Percentiles rank a stretch among this genome's conserved stretches.
phyloP scores from a whole-genome alignment of 495 filamentous ascomycete genomes.

The Chaetomium fimeti region DNA sequence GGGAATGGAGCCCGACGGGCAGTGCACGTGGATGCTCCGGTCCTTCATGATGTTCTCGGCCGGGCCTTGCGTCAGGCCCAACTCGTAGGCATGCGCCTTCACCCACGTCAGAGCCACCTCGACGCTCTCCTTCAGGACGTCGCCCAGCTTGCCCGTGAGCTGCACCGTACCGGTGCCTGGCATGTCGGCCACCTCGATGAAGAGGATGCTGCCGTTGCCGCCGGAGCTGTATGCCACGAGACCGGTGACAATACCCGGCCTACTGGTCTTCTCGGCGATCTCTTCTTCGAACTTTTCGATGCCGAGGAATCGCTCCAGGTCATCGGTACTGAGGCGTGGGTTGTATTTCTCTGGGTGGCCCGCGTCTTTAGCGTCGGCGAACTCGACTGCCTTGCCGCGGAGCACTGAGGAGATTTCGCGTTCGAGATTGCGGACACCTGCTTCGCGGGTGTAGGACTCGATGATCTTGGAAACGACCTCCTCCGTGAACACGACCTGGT shows the following conservation, averaged over 20 bases:
- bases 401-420: conserved; percentile 93
- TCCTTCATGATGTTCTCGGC: conserved; percentile 95
- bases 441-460: conserved; percentile 92
- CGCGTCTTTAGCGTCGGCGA: conserved; percentile 81
- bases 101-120: conserved; percentile 96
- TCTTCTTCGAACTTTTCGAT: conserved; percentile 95
- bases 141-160: conserved; percentile 97
- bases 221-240: conserved; percentile 95
- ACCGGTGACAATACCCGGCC: conserved; percentile 93
- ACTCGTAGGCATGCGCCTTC: conserved; percentile 89
- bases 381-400: conserved; percentile 93
- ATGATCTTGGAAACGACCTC: conserved; percentile 93
- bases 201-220: conserved; percentile 92
- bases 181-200: conserved; percentile 98
- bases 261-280: conserved; percentile 81
- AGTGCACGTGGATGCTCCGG: conserved; percentile 93
- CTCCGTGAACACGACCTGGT: conserved; percentile 71
- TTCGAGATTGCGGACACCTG: conserved; percentile 96
- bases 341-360: conserved; percentile 69
- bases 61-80: conserved; percentile 76
- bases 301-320: conserved; percentile 87
- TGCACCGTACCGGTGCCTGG: conserved; percentile 89
- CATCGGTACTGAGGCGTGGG: conserved; percentile 67
- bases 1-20: conserved; percentile 89
- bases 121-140: conserved; percentile 95